These are phyloP conservation scores for Boletus vermiculosoides DNA, from an alignment of 768 basidiomycete genomes.

Conservation along the genomic window DNA sequence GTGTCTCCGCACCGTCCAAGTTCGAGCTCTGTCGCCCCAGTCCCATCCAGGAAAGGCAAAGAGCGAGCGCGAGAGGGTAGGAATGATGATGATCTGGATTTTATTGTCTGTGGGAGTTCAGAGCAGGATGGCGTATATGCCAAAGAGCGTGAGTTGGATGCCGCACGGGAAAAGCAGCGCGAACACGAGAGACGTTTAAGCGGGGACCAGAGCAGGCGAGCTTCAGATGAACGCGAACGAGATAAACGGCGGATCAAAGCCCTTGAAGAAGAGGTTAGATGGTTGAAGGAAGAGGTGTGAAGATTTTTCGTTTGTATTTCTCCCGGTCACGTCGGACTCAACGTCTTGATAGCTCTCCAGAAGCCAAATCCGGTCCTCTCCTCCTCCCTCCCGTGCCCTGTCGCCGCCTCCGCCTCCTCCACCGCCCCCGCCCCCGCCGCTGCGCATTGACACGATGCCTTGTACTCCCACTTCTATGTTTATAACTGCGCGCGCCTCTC, in stretches of 20 bases:
- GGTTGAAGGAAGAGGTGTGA: conserved; percentile 56
- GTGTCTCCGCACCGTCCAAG: conserved; percentile 1
- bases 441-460: conserved; percentile 33
- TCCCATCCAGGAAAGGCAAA: conserved; percentile 43
- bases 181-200: conserved; percentile 42
- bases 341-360: conserved; percentile 43
- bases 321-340: neutral
- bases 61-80: conserved; percentile 37
- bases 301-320: neutral
- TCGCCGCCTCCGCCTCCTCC: conserved; percentile 46
- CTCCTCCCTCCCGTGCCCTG: conserved; percentile 18
- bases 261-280: conserved; percentile 64
- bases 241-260: conserved; percentile 64
- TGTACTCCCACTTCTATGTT: conserved; percentile 42
- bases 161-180: conserved; percentile 52
- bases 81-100: conserved; percentile 25
- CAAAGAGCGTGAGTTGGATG: conserved; percentile 61
- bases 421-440: conserved; percentile 31
- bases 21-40: neutral
- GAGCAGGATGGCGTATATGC: conserved; percentile 50
- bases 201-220: conserved; percentile 32
- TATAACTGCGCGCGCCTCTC: conserved; percentile 59
- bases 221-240: conserved; percentile 42
- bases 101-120: conserved; percentile 40
- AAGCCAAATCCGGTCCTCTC: conserved; percentile 29